Base-by-base conservation (phyloP, 2,329 filamentous ascomycete genomes). In the Aspergillus sp. region DNA sequence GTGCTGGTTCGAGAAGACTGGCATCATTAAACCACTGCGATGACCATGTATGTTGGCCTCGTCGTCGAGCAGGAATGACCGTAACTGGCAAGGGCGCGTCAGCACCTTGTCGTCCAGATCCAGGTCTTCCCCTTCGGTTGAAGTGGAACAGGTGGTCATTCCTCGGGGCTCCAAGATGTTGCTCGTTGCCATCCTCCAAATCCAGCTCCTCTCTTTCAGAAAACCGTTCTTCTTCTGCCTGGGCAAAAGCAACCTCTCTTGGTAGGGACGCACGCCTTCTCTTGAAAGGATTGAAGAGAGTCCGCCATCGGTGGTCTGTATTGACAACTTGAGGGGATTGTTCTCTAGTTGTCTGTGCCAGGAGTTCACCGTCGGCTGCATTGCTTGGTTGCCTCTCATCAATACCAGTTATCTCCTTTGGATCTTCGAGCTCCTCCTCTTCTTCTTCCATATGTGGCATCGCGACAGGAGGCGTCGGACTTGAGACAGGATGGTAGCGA, bases 61-160 rank as follows among this genome's bases (percentile, higher is more conserved):
- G 69, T 26, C 73, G 73, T 47, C 79, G 76, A 4, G 79, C 78
- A 3, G 80, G 81, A 40, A 84, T 81, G 28, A 83, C 71, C 0
- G 78, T 83, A 13, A 82, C 72, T 2, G 78, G 78, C 9, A 81
- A 53, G 13, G 74, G 65, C 6, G 59, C 57, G 13, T 73, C 68
- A 3, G 61, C 52, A 28, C 51, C 52, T 19, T 58, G 57, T 40
- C 61, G 51, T 54, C 70, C 58, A 58, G 67, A 39, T 61, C 71
- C 48, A 57, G 67, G 49, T 34, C 48, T 64, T 35, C 62, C 68
- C 39, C 70, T 70, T 49, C 73, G 68, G 37, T 76, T 69, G 4
- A 75, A 68, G 8, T 75, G 71, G 41, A 79, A 57, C 40, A 65
- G 68, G 3, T 70, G 70, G 38, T 73, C 72, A 0, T 75, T 51